These are phyloP conservation scores for Ophiobolus disseminans DNA, from an alignment of 2,329 filamentous ascomycete genomes.

Conservation along the genomic window DNA sequence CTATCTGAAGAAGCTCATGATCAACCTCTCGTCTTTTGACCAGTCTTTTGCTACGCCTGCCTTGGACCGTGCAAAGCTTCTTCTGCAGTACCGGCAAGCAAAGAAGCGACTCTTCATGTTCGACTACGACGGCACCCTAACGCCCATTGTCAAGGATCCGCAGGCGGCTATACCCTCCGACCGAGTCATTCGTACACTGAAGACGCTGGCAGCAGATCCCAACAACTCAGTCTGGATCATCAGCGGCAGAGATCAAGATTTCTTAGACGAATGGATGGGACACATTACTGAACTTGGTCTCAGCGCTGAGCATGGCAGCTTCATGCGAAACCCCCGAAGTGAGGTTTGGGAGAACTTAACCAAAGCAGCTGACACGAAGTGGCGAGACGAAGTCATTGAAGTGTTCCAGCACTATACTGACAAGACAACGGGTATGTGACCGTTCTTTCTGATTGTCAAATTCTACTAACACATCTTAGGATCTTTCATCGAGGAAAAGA, in stretches of 20 bases:
- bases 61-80: slow-evolving; percentile 75
- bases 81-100: slow-evolving; percentile 76
- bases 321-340: slow-evolving; percentile 80
- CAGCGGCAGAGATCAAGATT: slow-evolving; percentile 90
- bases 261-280: slow-evolving; percentile 90
- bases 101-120: slow-evolving; percentile 94
- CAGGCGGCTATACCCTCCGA: slow-evolving; percentile 87
- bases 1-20: slow-evolving; percentile 79
- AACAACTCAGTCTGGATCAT: slow-evolving; percentile 98
- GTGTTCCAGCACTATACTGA: slow-evolving; percentile 91
- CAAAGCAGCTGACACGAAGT: slow-evolving; percentile 86
- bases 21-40: slow-evolving; percentile 78
- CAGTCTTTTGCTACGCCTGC: slow-evolving; percentile 79
- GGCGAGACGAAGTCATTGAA: slow-evolving; percentile 84
- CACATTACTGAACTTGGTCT: slow-evolving; percentile 89
- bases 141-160: slow-evolving; percentile 90
- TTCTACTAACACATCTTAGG: slow-evolving; percentile 56
- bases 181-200: slow-evolving; percentile 79
- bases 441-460: neutral
- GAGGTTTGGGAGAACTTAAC: slow-evolving; percentile 88
- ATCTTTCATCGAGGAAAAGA: slow-evolving; percentile 92
- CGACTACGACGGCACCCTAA: slow-evolving; percentile 97
- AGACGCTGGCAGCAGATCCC: slow-evolving; percentile 78
- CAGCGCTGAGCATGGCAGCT: slow-evolving; percentile 95
- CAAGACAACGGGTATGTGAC: slow-evolving; percentile 73